phyloP scores from a whole-genome alignment of 192 early-diverging fungal species.

The Chytriomyces confervae region DNA sequence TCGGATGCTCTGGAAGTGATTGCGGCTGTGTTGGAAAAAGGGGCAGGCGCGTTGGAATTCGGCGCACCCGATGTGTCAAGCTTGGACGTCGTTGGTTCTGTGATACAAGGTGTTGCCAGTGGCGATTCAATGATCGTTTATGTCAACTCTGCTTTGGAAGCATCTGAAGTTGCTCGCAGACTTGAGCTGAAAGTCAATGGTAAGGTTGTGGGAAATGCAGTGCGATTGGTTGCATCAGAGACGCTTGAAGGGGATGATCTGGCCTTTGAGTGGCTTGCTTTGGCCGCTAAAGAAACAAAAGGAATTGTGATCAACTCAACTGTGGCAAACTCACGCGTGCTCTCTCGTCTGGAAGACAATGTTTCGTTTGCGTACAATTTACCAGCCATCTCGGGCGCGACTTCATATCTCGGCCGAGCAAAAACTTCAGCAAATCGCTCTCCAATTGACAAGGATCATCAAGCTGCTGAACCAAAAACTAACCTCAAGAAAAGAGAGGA shows the following conservation, averaged over 20 bases:
- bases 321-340: constrained; percentile 5
- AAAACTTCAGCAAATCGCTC: constrained; percentile 13
- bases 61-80: constrained; percentile 11
- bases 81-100: neutral
- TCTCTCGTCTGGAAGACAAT: constrained; percentile 24
- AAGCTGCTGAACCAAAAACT: neutral
- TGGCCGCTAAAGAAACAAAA: neutral
- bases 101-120: constrained; percentile 14
- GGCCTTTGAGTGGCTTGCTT: constrained; percentile 14
- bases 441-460: constrained; percentile 6
- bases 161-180: neutral
- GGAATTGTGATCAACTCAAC: neutral
- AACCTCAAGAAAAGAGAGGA: neutral
- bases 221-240: neutral
- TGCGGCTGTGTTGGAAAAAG: neutral
- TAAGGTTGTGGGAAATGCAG: neutral
- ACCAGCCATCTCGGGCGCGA: constrained; percentile 6
- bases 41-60: neutral
- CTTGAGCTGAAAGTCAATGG: constrained; percentile 21
- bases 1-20: constrained; percentile 10
- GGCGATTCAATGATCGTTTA: constrained; percentile 12
- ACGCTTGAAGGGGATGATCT: neutral
- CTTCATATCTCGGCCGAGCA: constrained; percentile 18
- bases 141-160: neutral
- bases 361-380: constrained; percentile 23